A percentile compares a stretch with the other conserved stretches of the same genome.
These are phyloP conservation scores for Didymella keratinophila DNA, from an alignment of 2,329 filamentous ascomycete species.

Conservation along the genomic window DNA sequence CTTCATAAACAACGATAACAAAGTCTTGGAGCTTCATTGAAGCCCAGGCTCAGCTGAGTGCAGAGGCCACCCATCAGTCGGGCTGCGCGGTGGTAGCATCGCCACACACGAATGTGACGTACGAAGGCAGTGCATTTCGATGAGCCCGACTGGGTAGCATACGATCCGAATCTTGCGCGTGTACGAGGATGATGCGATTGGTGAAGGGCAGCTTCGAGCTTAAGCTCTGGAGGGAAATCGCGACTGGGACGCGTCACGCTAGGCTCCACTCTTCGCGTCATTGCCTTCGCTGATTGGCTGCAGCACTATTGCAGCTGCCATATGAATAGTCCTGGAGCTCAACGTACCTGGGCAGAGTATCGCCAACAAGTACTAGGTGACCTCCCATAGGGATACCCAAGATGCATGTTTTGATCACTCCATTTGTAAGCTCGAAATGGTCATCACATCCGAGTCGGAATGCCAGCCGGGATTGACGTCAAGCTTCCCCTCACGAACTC, in stretches of 20 bases:
- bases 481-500: slow-evolving; percentile 23
- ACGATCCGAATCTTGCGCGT: too few species aligned
- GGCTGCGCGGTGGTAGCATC: too few species aligned
- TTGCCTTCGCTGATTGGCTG: neutral
- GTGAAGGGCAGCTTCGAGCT: too few species aligned
- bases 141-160: too few species aligned
- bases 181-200: too few species aligned
- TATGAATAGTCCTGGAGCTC: neutral
- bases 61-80: too few species aligned
- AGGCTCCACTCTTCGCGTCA: neutral
- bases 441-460: slow-evolving; percentile 10
- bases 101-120: too few species aligned
- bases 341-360: neutral
- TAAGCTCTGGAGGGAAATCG: too few species aligned
- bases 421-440: neutral
- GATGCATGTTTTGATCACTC: neutral
- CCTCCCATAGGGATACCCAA: neutral
- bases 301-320: too few species aligned
- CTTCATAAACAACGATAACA: too few species aligned
- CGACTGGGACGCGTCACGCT: neutral
- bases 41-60: neutral
- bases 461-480: slow-evolving; percentile 13
- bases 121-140: too few species aligned
- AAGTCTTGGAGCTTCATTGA: neutral
- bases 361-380: neutral